Evolutionary conservation across 768 basidiomycete species (phyloP), one percentile per base, ranked within the genome.

Genomic region (Termitomyces heimii): DNA sequence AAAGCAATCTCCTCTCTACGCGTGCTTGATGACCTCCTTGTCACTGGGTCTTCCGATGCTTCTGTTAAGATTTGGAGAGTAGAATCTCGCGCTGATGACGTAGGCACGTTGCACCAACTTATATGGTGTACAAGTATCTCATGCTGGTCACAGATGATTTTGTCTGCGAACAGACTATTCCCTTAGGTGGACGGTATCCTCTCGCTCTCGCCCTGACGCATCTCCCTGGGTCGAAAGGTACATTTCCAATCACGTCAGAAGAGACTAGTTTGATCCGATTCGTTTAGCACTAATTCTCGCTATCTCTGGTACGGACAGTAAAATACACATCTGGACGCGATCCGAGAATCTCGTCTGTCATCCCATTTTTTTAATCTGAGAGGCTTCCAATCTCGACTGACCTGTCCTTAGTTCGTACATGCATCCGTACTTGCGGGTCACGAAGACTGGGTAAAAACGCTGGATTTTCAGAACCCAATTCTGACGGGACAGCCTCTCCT

Each of bases 371-470:
- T 56, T 4, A 44, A 47, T 45, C 14, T 3, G 5, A 31, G 3
- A 37, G 7, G 24, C 18, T 34, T 45, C 34, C 32, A 32, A 44
- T 54, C 48, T 45, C 14, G 46, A 34, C 34, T 59, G 20, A 53
- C 34, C 45, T 35, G 35, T 35, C 28, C 44, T 31, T 31, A 87
- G 88, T 89, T 86, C 66, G 75, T 85, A 14, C 77, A 72, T 54
- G 81, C 84, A 20, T 81, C 82, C 3, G 71, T 75, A 0, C 75
- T 92, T 48, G 73, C 82, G 13, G 97, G 97, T 2, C 97, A 99
- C 66, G 92, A 97, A 77, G 96, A 99, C 65, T 99, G 97, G 97
- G 80, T 98, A 54, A 85, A 89, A 53, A 78, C 84, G 58, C 81
- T 98, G 37, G 80, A 86, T 2, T 94, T 98, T 69, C 75, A 75